phyloP scores from a whole-genome alignment of 2,329 filamentous ascomycete genomes.

The Paraphaeosphaeria sporulosa region DNA sequence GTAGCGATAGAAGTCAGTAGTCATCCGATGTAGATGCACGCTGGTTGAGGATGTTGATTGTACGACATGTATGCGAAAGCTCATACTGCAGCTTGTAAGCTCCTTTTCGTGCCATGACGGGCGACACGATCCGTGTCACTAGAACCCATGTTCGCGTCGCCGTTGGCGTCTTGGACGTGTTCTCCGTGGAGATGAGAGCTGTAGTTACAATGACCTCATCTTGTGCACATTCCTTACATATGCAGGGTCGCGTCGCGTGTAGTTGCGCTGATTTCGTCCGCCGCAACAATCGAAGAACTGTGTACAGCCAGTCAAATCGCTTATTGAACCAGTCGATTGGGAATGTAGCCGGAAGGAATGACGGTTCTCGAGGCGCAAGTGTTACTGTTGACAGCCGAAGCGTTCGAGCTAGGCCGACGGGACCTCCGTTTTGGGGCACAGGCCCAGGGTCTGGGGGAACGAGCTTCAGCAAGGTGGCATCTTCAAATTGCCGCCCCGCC shows the following conservation, averaged over 20 bases:
- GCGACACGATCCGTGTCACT: background rate
- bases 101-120: background rate
- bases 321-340: background rate
- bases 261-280: background rate
- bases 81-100: background rate
- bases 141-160: background rate
- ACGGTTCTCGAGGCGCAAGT: background rate
- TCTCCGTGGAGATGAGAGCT: background rate
- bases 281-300: background rate
- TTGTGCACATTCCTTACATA: background rate
- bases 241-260: background rate
- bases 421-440: conserved; percentile 6
- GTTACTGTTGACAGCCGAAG: background rate
- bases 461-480: conserved; percentile 24
- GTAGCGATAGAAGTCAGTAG: background rate
- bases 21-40: background rate
- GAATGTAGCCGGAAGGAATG: background rate
- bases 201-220: no score
- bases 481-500: conserved; percentile 12
- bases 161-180: background rate
- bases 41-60: background rate
- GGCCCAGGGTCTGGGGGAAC: conserved; percentile 13
- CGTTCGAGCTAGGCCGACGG: background rate
- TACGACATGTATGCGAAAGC: background rate
- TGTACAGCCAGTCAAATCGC: background rate